Percentiles rank a stretch among this genome's conserved stretches.
Conservation (phyloP, 148 eudicot species). For the Silene latifolia region DNA sequence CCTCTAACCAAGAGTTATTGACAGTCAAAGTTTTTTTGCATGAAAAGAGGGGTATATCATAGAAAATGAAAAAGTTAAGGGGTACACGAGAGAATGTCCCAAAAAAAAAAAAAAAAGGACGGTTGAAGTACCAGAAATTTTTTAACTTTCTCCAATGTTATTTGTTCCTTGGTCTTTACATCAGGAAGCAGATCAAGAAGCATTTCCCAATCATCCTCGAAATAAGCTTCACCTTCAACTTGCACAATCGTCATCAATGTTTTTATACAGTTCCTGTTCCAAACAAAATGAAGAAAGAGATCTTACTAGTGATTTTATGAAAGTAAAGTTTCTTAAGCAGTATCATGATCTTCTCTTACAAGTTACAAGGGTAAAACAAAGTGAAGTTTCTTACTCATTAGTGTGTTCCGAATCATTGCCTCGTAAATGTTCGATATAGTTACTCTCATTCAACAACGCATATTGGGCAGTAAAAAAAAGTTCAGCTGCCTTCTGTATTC, state of each 20-base stretch:
- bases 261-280: neutral
- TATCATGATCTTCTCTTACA: no score
- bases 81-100: no score
- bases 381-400: neutral
- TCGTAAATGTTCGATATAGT: neutral
- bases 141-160: neutral
- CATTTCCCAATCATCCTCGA: neutral
- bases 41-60: no score
- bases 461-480: neutral
- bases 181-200: neutral
- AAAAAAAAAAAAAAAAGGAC: no score
- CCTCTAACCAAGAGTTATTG: no score
- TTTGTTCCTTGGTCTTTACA: neutral
- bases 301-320: neutral
- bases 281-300: neutral
- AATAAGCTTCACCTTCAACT: neutral
- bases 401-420: no score
- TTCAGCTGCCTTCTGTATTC: neutral
- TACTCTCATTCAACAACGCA: neutral
- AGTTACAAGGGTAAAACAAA: no score
- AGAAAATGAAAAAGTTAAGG: no score
- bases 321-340: neutral
- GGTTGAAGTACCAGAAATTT: constrained; percentile 18
- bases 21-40: no score
- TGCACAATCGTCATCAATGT: neutral